phyloP scores from a whole-genome alignment of 1,139 yeast species.

The Casaregolazyma lundiana region DNA sequence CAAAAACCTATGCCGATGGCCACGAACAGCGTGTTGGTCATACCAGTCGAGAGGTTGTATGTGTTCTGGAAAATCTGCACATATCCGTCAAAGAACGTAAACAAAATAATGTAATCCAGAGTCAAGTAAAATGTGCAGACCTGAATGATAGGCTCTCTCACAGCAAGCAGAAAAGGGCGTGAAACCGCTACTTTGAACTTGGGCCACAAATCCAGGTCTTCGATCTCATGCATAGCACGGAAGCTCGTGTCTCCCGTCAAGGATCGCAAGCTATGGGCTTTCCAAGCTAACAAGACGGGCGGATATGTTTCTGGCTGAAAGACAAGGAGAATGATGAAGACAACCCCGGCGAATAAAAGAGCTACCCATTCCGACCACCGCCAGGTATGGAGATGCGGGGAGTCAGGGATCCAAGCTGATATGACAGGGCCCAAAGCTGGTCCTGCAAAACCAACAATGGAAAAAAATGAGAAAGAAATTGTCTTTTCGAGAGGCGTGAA shows the following conservation, averaged over 20 bases:
- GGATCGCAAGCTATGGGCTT: not conserved
- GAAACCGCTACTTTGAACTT: not conserved
- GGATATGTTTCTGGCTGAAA: constrained; percentile 5
- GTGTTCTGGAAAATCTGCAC: constrained; percentile 3
- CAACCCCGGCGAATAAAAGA: constrained; percentile 2
- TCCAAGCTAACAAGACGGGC: constrained; percentile 3
- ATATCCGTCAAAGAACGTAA: constrained; percentile 7
- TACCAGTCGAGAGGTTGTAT: constrained; percentile 3
- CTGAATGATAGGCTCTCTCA: not conserved
- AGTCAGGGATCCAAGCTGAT: constrained; percentile 3
- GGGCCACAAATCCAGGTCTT: not conserved
- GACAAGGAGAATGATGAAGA: not conserved
- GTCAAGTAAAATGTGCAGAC: constrained; percentile 4
- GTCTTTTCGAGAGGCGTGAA: constrained; percentile 2
- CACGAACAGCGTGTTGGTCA: not conserved
- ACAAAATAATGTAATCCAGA: constrained; percentile 4
- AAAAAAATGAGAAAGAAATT: not conserved
- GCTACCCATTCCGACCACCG: constrained; percentile 8
- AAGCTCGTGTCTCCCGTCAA: not conserved
- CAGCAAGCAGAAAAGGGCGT: constrained; percentile 1
- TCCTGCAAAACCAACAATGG: not conserved
- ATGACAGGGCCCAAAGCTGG: constrained; percentile 6
- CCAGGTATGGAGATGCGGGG: constrained; percentile 5
- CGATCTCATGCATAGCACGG: constrained; percentile 1
- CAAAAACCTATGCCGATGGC: constrained; percentile 1